Base-by-base conservation (phyloP, 2,329 filamentous ascomycete genomes). In the Phialophora chinensis region DNA sequence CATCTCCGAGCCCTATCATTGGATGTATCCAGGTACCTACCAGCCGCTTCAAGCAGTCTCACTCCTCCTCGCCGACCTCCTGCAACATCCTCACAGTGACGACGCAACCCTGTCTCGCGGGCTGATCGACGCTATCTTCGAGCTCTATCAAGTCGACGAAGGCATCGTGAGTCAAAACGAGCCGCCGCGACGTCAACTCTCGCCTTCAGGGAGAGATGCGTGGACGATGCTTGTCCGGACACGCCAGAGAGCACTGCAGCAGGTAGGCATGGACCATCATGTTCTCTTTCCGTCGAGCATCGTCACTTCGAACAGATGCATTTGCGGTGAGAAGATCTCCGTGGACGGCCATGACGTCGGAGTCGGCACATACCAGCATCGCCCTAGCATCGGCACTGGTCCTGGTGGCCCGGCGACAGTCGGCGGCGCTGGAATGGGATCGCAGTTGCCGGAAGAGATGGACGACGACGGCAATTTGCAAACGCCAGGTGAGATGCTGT, bases 1-100 rank as follows among this genome's bases (percentile, higher is more conserved):
- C 12, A 59, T 60, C 44, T 73, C 66, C 10, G 62, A 68, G 8
- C 67, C 71, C 2, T 73, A 69, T 52, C 68, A 73, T 27, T 73
- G 71, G 72, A 71, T 73, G 68, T 73, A 73, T 27, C 72, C 71
- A 14, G 72, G 72, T 2, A 71, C 71, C 8, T 73, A 73, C 42
- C 71, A 73, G 42, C 72, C 72, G 49, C 63, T 73, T 1, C 71
- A 73, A 47, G 63, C 69, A 1, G 62, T 71, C 0, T 66, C 71
- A 17, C 54, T 72, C 12, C 61, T 73, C 3, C 66, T 73, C 12
- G 69, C 68, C 17, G 71, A 73, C 57, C 64, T 73, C 1, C 63
- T 73, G 10, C 67, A 71, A 31, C 61, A 63, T 23, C 71, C 71
- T 4, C 54, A 70, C 20, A 72, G 70, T 42, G 69, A 67, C 55